Percentiles rank a stretch among this genome's conserved stretches.
These are phyloP conservation scores for Clarireedia monteithiana DNA, from an alignment of 2,329 filamentous ascomycete species.

Conservation along the genomic window DNA sequence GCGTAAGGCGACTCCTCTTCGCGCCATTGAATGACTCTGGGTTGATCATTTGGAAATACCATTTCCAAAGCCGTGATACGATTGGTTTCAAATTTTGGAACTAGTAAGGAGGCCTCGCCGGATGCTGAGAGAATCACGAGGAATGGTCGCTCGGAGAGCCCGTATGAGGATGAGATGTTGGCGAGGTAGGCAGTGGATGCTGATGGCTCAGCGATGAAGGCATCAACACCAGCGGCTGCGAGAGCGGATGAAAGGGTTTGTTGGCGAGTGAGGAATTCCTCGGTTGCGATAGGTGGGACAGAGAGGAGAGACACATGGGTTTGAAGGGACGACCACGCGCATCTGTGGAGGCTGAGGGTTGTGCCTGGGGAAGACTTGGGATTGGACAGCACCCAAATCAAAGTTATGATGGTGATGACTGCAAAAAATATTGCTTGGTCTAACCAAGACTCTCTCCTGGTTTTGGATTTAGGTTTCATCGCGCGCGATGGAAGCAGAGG, in stretches of 20 bases:
- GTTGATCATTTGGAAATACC: slow-evolving; percentile 32
- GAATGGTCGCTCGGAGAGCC: slow-evolving; percentile 56
- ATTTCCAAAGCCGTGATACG: slow-evolving; percentile 51
- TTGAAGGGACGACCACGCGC: neutral
- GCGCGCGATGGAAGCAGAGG: too few species aligned
- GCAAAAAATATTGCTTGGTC: too few species aligned
- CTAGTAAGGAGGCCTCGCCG: slow-evolving; percentile 50
- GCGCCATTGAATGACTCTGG: slow-evolving; percentile 51
- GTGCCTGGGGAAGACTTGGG: neutral
- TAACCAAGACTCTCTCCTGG: too few species aligned
- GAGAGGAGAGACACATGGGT: neutral
- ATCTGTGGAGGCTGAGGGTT: neutral
- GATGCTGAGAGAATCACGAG: slow-evolving; percentile 44
- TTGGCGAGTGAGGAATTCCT: neutral
- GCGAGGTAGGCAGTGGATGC: slow-evolving; percentile 56
- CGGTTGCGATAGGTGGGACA: neutral
- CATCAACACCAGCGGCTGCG: slow-evolving; percentile 35
- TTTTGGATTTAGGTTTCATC: too few species aligned
- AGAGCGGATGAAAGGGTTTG: neutral
- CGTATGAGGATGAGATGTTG: slow-evolving; percentile 50
- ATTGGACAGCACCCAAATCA: too few species aligned
- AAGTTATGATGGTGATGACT: too few species aligned
- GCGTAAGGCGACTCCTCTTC: slow-evolving; percentile 56
- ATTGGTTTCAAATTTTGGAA: slow-evolving; percentile 51
- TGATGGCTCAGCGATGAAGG: slow-evolving; percentile 54